A percentile compares a stretch with the other conserved stretches of the same genome.
phyloP scores from a whole-genome alignment of 1,284 basidiomycete genomes.

The Sphaerobolus stellatus region DNA sequence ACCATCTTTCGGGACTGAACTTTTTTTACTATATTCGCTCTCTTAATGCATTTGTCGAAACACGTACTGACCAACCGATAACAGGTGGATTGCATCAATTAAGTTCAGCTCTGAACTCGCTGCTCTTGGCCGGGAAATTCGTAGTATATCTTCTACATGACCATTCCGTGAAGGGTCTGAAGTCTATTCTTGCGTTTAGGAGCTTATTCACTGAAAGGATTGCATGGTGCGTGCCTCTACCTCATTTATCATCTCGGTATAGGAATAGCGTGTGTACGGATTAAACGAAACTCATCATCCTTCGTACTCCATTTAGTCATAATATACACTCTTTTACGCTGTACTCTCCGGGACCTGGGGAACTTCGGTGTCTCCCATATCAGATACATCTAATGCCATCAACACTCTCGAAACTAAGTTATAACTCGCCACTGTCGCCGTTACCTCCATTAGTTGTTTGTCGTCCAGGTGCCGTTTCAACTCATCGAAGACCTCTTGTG shows the following conservation, averaged over 20 bases:
- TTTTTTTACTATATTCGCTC: conserved; percentile 6
- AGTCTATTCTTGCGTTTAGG: neutral
- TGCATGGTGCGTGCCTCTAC: neutral
- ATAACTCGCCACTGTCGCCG: conserved; percentile 47
- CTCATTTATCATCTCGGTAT: neutral
- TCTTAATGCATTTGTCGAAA: too few relatives aligned
- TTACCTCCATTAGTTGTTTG: conserved; percentile 48
- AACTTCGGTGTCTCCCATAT: conserved; percentile 41
- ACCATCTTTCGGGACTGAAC: conserved; percentile 99
- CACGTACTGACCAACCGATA: too few relatives aligned
- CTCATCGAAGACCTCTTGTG: conserved; percentile 31
- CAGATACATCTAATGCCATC: conserved; percentile 50
- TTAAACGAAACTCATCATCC: too few relatives aligned
- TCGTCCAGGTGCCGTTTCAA: conserved; percentile 37
- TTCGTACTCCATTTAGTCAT: too few relatives aligned
- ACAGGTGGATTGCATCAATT: too few relatives aligned
- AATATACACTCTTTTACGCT: neutral
- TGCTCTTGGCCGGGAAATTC: too few relatives aligned
- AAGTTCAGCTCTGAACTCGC: too few relatives aligned
- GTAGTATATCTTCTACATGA: too few relatives aligned
- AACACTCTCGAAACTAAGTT: conserved; percentile 62
- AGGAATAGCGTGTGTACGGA: too few relatives aligned
- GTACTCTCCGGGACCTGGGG: conserved; percentile 33
- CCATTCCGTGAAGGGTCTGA: too few relatives aligned
- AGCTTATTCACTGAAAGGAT: neutral